Evolutionary conservation across 441 rosid genomes (phyloP).

Genomic region (Populus tomentosa): DNA sequence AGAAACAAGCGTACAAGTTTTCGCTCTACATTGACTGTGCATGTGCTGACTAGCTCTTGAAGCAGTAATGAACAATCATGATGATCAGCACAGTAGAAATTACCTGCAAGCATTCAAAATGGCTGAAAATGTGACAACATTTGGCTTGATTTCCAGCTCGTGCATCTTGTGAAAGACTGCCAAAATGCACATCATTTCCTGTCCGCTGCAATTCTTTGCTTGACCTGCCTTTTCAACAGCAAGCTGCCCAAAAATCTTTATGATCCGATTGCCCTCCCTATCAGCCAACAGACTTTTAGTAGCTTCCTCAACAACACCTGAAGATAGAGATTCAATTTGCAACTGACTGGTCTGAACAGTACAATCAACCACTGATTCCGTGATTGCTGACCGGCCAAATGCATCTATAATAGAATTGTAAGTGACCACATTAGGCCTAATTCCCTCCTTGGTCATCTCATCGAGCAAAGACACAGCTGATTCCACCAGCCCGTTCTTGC

Average conservation of each 20-base stretch:
- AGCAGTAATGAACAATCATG: background rate
- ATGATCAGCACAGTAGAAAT: background rate
- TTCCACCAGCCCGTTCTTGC: slow-evolving; percentile 58
- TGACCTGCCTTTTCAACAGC: slow-evolving; percentile 47
- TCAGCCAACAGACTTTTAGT: slow-evolving; percentile 15
- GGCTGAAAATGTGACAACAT: slow-evolving; percentile 92
- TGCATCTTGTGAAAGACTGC: slow-evolving; percentile 82
- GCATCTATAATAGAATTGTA: slow-evolving; percentile 74
- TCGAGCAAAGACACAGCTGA: slow-evolving; percentile 59
- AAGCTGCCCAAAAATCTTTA: slow-evolving; percentile 64
- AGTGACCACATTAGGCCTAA: slow-evolving; percentile 56
- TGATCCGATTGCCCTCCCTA: slow-evolving; percentile 42
- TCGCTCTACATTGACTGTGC: background rate
- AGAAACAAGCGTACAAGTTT: background rate
- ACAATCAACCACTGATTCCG: slow-evolving; percentile 30
- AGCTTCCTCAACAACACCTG: slow-evolving; percentile 13
- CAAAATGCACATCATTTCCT: slow-evolving; percentile 71
- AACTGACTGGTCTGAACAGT: slow-evolving; percentile 19
- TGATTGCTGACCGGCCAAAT: slow-evolving; percentile 53
- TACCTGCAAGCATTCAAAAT: slow-evolving; percentile 96
- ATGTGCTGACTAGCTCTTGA: background rate
- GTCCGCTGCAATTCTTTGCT: slow-evolving; percentile 42
- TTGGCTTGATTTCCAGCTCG: slow-evolving; percentile 78
- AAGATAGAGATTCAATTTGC: slow-evolving; percentile 29
- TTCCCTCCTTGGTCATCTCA: slow-evolving; percentile 64